Base-by-base conservation (phyloP, 345 rosid genomes). In the Gynandropsis gynandra region DNA sequence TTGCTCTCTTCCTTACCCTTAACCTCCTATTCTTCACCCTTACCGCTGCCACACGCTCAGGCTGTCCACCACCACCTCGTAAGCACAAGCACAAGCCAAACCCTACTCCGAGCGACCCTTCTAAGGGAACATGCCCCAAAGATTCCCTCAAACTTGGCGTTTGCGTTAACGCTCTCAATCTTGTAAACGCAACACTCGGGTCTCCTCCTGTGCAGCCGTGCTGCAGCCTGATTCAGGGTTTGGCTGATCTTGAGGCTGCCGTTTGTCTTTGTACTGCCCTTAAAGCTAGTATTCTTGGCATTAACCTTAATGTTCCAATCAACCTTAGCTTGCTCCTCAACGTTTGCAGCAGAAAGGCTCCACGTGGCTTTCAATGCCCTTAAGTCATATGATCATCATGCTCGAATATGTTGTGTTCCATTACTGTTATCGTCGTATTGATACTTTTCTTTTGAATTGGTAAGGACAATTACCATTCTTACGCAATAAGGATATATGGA, bases 191-290 rank as follows among this genome's bases (percentile, higher is more conserved):
- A n/a, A 64, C 65, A 11, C 10, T 71, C 36, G 79, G 71, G 32
- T 16, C 20, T 7, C 79, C 82, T 14, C 79, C 82, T 1, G 69
- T 58, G 29, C 16, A 41, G 18, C 63, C 73, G 0, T 74, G 82
- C 52, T 80, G 82, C 19, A 10, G 73, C 18, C 67, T 72, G 24
- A 48, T 80, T 17, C 18, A 52, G 4, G 74, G 72, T 13, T 69
- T 80, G 43, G 72, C 14, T 0, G 86, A 65, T 39, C 64, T 77
- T 35, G 82, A 80, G 48, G 80, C 75, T n/a, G 76, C 80, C 1
- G 59, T 70, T 34, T 76, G 82, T 75, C 82, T 80, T 46, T 80
- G 80, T 64, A 72, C 78, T 13, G 76, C 72, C n/a, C 40, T 79
- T 38, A 73, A 35, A 61, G 74, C 65, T 19, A 75, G 70, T 34